These are phyloP conservation scores for Suillus lakei DNA, from an alignment of 768 basidiomycete genomes.

Conservation along the genomic window DNA sequence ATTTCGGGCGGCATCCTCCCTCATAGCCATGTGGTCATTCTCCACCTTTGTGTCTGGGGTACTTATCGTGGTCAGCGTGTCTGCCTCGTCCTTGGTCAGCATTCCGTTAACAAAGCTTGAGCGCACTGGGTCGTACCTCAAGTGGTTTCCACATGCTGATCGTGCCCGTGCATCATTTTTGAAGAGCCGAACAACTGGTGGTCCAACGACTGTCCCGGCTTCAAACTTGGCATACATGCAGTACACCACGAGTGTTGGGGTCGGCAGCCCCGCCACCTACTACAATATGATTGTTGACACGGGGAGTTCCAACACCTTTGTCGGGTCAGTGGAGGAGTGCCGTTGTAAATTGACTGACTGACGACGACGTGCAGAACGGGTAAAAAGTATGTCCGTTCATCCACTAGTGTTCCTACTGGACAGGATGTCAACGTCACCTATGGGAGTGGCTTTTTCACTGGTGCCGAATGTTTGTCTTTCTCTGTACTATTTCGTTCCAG, in stretches of 20 bases:
- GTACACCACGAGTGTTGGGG: conserved; percentile 30
- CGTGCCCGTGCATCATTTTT: conserved; percentile 22
- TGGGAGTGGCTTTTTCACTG: conserved; percentile 24
- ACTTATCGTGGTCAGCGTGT: conserved; percentile 12
- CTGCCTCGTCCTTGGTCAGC: conserved; percentile 12
- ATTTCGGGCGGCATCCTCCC: neutral
- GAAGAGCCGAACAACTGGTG: conserved; percentile 7
- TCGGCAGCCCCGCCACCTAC: conserved; percentile 31
- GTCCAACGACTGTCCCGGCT: conserved; percentile 17
- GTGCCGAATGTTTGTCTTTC: conserved; percentile 37
- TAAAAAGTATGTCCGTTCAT: conserved; percentile 21
- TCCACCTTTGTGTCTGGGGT: conserved; percentile 2
- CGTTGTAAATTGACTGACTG: neutral
- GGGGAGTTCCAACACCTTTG: conserved; percentile 37
- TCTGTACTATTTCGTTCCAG: neutral
- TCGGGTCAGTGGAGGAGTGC: conserved; percentile 18
- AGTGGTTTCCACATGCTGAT: conserved; percentile 21
- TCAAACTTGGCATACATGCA: conserved; percentile 18
- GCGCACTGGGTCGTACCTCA: conserved; percentile 18
- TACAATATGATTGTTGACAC: conserved; percentile 37
- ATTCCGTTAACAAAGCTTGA: conserved; percentile 18
- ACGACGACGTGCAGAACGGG: conserved; percentile 19
- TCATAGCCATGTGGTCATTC: conserved; percentile 17
- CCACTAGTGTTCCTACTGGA: conserved; percentile 30
- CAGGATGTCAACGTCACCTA: conserved; percentile 17